Base-by-base conservation (phyloP, 306 rosid species). In the Ormosia emarginata region DNA sequence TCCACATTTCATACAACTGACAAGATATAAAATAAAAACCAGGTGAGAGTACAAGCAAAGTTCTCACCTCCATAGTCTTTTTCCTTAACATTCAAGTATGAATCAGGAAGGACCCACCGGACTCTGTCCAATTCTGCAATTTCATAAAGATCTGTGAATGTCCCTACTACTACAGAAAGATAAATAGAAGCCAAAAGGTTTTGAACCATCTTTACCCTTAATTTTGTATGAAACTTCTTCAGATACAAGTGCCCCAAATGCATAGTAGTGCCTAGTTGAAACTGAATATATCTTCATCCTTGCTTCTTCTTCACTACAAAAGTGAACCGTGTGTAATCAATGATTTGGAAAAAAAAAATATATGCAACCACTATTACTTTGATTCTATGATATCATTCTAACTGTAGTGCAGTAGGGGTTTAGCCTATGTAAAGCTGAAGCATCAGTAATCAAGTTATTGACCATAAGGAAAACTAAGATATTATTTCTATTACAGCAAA, bases 41-140 rank as follows among this genome's bases (percentile, higher is more conserved):
- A 78, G 13, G 76, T 4, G 55, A 74, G 14, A 37, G 50, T 61
- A 80, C 32, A 37, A 66, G 63, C 8, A 13, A 49, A 64, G 29
- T 55, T 0, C 40, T 75, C 85, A 96, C 99, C 99, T 89, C 99
- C 99, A 66, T 96, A 96, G 79, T 96, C 95, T 72, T 93, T 92
- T 73, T 93, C 92, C 91, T 46, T 91, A 0, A 96, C 99, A 85
- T 92, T 97, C 97, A 96, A 72, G 85, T 93, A 96, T 0, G 98
- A 96, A 87, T 96, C 99, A 29, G 99, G 99, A 81, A 96, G 98
- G 13, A 96, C 99, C 99, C 99, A 96, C 1, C 98, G 90, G 49
- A 93, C 99, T n/a, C 75, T 63, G 3, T 94, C 94, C 83, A 96
- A 81, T 41, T 93, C 99, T 96, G 94, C 49, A 82, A 56, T 74